These are phyloP conservation scores for Sporothrix globosa DNA, from an alignment of 2,329 filamentous ascomycete species.

Conservation along the genomic window DNA sequence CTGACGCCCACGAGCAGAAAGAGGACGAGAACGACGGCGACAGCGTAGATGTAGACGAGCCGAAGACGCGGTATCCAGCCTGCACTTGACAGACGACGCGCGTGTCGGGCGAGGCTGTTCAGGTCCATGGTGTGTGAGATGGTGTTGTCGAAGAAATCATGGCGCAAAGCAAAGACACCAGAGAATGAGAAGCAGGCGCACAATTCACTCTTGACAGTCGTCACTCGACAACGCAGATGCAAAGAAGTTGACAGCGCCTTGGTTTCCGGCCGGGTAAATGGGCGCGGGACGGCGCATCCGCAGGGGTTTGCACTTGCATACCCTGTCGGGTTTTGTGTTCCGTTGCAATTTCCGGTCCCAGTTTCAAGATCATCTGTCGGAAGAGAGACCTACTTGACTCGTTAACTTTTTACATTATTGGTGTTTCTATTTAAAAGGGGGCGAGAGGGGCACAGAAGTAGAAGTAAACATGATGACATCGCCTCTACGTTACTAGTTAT, in stretches of 20 bases:
- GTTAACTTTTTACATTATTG: too few species aligned
- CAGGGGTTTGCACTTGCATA: neutral
- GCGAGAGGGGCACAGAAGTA: neutral
- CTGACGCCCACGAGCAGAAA: neutral
- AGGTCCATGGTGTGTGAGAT: neutral
- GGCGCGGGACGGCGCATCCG: constrained; percentile 1
- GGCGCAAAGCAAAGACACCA: neutral
- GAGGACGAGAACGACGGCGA: neutral
- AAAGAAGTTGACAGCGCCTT: too few species aligned
- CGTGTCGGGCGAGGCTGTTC: neutral
- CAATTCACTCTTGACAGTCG: neutral
- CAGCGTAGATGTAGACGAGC: neutral
- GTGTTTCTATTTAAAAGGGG: too few species aligned
- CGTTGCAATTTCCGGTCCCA: too few species aligned
- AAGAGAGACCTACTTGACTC: too few species aligned
- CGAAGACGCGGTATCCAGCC: neutral
- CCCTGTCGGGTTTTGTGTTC: neutral
- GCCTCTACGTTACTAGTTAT: neutral
- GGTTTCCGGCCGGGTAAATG: constrained; percentile 4
- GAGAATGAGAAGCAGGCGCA: neutral
- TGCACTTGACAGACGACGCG: neutral
- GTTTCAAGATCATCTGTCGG: too few species aligned
- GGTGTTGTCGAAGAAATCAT: neutral
- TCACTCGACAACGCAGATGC: neutral
- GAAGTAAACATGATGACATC: constrained; percentile 13